A percentile compares a stretch with the other conserved stretches of the same genome.
Conservation (phyloP, 2,329 filamentous ascomycete genomes). For the Kalmusia sp. region DNA sequence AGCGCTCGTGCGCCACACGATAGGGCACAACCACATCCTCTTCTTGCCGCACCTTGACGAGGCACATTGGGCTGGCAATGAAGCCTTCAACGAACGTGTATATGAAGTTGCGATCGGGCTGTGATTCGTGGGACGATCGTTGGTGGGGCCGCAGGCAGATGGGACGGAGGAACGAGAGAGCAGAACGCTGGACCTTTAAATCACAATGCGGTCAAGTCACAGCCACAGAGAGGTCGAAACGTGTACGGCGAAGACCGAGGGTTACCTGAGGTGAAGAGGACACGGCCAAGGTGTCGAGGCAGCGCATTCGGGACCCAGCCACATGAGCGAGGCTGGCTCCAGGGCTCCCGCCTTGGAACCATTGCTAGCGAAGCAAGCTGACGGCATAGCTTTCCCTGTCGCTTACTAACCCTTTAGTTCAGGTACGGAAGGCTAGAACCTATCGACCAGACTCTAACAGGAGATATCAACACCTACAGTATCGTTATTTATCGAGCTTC, state of each 20-base stretch:
- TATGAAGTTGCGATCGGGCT: slow-evolving; percentile 34
- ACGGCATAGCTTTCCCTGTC: slow-evolving; percentile 13
- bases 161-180: slow-evolving; percentile 10
- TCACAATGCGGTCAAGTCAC: neutral
- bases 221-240: neutral
- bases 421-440: neutral
- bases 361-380: slow-evolving; percentile 23
- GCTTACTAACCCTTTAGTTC: neutral
- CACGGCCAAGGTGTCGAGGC: slow-evolving; percentile 20
- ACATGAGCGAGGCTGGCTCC: slow-evolving; percentile 17
- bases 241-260: neutral
- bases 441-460: too few species aligned
- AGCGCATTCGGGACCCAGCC: slow-evolving; percentile 28
- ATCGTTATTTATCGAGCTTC: too few species aligned
- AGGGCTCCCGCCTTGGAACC: slow-evolving; percentile 34
- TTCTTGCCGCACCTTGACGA: slow-evolving; percentile 54
- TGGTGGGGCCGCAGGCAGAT: slow-evolving; percentile 27
- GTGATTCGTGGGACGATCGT: slow-evolving; percentile 43
- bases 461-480: too few species aligned
- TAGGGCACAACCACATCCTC: slow-evolving; percentile 53
- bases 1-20: slow-evolving; percentile 41
- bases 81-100: neutral
- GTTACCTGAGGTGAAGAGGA: slow-evolving; percentile 19
- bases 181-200: neutral
- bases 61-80: slow-evolving; percentile 48